Evolutionary conservation across 148 eudicot genomes (phyloP).

Genomic region (Hydrangea macrophylla): DNA sequence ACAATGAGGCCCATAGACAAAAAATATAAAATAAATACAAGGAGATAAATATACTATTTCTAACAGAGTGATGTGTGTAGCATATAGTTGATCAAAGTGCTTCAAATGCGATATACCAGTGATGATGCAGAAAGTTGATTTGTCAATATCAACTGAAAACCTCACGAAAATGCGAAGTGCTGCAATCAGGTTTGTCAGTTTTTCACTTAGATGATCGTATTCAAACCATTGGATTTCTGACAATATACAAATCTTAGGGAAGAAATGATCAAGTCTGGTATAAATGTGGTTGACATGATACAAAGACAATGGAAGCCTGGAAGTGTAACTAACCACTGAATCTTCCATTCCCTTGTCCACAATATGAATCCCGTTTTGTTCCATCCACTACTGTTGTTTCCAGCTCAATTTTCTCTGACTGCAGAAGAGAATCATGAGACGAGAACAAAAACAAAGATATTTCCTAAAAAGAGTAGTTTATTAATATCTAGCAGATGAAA

Average conservation of each 20-base stretch:
- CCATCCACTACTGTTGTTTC: conserved; percentile 96
- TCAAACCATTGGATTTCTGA: background rate
- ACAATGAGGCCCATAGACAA: too few relatives aligned
- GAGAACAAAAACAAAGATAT: background rate
- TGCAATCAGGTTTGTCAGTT: background rate
- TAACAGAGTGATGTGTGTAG: background rate
- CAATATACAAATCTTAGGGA: background rate
- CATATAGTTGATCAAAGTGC: background rate
- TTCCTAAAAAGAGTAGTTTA: background rate
- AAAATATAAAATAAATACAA: too few relatives aligned
- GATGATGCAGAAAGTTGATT: background rate
- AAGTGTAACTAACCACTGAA: conserved; percentile 72
- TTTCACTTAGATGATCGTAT: background rate
- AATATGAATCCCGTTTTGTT: conserved; percentile 89
- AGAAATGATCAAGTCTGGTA: background rate
- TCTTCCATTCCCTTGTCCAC: conserved; percentile 86
- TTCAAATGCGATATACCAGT: background rate
- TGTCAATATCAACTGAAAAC: background rate
- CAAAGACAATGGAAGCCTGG: background rate
- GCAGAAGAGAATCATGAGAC: conserved; percentile 19
- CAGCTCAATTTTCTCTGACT: conserved; percentile 93
- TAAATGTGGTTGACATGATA: conserved; percentile 2
- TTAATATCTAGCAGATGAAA: background rate
- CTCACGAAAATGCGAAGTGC: background rate
- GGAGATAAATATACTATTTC: background rate